These are phyloP conservation scores for Lenzites betulinus DNA, from an alignment of 768 basidiomycete species.

Conservation along the genomic window DNA sequence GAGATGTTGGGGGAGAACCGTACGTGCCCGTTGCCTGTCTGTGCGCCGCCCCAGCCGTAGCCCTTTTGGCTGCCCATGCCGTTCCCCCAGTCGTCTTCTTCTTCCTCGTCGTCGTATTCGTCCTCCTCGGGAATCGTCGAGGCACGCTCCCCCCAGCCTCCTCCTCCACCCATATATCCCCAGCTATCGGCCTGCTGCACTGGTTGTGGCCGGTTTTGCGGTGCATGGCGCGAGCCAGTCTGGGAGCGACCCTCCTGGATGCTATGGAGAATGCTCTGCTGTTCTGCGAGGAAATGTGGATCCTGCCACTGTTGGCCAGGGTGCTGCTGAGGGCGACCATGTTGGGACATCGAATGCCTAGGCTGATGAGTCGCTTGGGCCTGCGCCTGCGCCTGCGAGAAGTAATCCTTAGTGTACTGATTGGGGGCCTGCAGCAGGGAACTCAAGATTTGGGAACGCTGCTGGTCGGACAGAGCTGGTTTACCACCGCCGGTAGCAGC, in stretches of 20 bases:
- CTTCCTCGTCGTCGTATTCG: conserved; percentile 20
- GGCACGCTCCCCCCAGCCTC: conserved; percentile 16
- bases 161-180: conserved; percentile 20
- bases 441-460: conserved; percentile 21
- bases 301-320: conserved; percentile 14
- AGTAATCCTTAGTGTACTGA: conserved; percentile 23
- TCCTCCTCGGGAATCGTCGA: conserved; percentile 21
- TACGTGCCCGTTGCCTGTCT: conserved; percentile 15
- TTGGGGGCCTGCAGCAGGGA: conserved; percentile 19
- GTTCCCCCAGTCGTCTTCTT: conserved; percentile 17
- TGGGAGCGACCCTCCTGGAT: conserved; percentile 6
- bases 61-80: conserved; percentile 15
- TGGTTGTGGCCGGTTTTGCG: conserved; percentile 9
- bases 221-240: neutral
- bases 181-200: conserved; percentile 29
- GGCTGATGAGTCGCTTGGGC: neutral
- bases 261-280: conserved; percentile 14
- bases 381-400: conserved; percentile 21
- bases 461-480: conserved; percentile 21
- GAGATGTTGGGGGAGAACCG: conserved; percentile 21
- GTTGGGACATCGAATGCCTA: neutral
- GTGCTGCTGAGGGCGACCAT: conserved; percentile 3
- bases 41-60: conserved; percentile 14
- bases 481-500: conserved; percentile 6
- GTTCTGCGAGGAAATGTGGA: conserved; percentile 10